A percentile compares a stretch with the other conserved stretches of the same genome.
These are phyloP conservation scores for Xanthoceras sorbifolium DNA, from an alignment of 345 rosid species.

Conservation along the genomic window DNA sequence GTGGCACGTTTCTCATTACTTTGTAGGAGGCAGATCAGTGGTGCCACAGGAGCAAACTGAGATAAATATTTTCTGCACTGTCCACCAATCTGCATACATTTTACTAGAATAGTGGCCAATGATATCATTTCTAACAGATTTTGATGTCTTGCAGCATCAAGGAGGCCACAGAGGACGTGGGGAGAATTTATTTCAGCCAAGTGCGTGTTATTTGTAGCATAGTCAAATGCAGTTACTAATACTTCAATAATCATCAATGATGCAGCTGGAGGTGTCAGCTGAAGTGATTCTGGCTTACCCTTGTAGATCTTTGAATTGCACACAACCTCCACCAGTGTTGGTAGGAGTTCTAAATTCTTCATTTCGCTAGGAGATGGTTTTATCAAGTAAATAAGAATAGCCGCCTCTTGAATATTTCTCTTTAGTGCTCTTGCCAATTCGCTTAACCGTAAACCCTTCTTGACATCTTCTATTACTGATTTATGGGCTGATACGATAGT, in stretches of 20 bases:
- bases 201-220: conserved; percentile 64
- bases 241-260: conserved; percentile 90
- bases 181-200: conserved; percentile 80
- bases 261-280: conserved; percentile 77
- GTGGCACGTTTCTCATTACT: conserved; percentile 55
- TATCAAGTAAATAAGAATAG: conserved; percentile 68
- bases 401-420: conserved; percentile 80
- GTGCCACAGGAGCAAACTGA: conserved; percentile 56
- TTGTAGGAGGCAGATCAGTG: conserved; percentile 58
- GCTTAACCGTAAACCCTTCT: conserved; percentile 62
- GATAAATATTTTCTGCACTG: conserved; percentile 62
- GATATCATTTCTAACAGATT: conserved; percentile 57
- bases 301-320: conserved; percentile 48
- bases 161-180: conserved; percentile 55
- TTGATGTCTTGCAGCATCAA: conserved; percentile 56
- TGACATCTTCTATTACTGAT: conserved; percentile 64
- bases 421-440: conserved; percentile 75
- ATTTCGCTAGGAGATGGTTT: conserved; percentile 86
- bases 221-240: conserved; percentile 77
- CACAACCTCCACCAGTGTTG: conserved; percentile 69
- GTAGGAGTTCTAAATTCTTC: conserved; percentile 78
- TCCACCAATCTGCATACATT: conserved; percentile 90
- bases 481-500: conserved; percentile 55
- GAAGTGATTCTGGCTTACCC: conserved; percentile 36
- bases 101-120: conserved; percentile 69